A percentile compares a stretch with the other conserved stretches of the same genome.
phyloP scores from a whole-genome alignment of 768 basidiomycete genomes.

The Cystofilobasidium macerans region DNA sequence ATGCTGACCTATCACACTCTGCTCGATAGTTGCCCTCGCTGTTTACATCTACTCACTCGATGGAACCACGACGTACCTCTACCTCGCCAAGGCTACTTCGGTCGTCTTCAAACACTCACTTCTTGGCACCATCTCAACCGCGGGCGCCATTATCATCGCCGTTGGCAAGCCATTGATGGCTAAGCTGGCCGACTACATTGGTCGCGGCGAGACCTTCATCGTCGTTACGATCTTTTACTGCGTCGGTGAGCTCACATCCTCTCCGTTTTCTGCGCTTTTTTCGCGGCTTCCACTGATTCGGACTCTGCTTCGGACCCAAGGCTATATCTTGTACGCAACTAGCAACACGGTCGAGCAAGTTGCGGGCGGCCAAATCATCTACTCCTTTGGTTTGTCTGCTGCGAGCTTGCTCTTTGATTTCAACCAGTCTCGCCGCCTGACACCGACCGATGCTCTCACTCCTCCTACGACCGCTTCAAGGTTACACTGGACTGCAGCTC shows the following conservation, averaged over 20 bases:
- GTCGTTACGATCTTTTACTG: conserved; percentile 53
- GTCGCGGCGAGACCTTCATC: conserved; percentile 54
- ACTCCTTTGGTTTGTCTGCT: conserved; percentile 43
- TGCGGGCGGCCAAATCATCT: conserved; percentile 37
- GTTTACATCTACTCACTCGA: conserved; percentile 1
- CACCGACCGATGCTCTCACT: background rate
- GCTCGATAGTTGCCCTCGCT: background rate
- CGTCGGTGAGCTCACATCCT: too few relatives aligned
- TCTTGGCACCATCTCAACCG: conserved; percentile 15
- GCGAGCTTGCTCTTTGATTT: too few relatives aligned
- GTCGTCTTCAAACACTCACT: conserved; percentile 31
- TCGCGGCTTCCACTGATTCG: too few relatives aligned
- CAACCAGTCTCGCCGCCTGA: background rate
- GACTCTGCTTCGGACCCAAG: too few relatives aligned
- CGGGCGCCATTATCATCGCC: conserved; percentile 38
- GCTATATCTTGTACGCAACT: conserved; percentile 34
- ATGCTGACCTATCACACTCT: too few relatives aligned
- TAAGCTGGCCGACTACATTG: conserved; percentile 60
- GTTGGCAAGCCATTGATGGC: conserved; percentile 60
- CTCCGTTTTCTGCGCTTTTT: background rate
- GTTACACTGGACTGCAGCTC: conserved; percentile 36
- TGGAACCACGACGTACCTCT: conserved; percentile 45
- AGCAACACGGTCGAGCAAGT: conserved; percentile 33
- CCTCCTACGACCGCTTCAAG: conserved; percentile 45
- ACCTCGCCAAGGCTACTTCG: conserved; percentile 48